These are phyloP conservation scores for Calonectria hawksworthii DNA, from an alignment of 2,329 filamentous ascomycete genomes.

Conservation along the genomic window DNA sequence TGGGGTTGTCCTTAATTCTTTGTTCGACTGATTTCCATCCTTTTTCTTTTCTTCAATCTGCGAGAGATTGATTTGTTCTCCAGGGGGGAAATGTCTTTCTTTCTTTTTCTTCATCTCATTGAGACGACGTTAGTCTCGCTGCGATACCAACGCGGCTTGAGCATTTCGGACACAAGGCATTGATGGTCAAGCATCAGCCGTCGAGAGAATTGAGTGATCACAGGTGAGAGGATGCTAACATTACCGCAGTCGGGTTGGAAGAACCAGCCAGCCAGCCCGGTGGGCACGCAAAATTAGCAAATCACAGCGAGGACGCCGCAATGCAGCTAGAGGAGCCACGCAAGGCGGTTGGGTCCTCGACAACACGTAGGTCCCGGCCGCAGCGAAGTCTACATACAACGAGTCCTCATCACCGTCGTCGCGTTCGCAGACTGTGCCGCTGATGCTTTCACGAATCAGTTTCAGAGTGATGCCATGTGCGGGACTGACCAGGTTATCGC, in stretches of 20 bases:
- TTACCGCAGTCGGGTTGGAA: conserved; percentile 5
- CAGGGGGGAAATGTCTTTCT: no score
- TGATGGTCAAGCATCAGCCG: neutral
- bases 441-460: neutral
- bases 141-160: neutral
- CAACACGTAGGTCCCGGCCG: conserved; percentile 8
- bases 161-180: neutral
- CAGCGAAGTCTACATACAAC: conserved; percentile 11
- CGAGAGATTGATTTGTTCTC: neutral
- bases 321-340: conserved; percentile 25
- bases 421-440: neutral
- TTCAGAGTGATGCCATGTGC: conserved; percentile 15
- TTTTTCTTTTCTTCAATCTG: neutral
- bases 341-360: conserved; percentile 7
- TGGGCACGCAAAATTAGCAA: conserved; percentile 28
- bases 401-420: conserved; percentile 22
- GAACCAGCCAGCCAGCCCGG: neutral
- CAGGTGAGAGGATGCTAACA: neutral
- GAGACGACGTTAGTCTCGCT: neutral
- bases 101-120: neutral
- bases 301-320: conserved; percentile 11
- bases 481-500: conserved; percentile 25
- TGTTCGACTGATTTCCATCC: neutral
- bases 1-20: neutral
- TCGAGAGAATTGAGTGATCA: neutral